Conservation (phyloP, 2,329 filamentous ascomycete genomes). For the Talaromyces sp. region DNA sequence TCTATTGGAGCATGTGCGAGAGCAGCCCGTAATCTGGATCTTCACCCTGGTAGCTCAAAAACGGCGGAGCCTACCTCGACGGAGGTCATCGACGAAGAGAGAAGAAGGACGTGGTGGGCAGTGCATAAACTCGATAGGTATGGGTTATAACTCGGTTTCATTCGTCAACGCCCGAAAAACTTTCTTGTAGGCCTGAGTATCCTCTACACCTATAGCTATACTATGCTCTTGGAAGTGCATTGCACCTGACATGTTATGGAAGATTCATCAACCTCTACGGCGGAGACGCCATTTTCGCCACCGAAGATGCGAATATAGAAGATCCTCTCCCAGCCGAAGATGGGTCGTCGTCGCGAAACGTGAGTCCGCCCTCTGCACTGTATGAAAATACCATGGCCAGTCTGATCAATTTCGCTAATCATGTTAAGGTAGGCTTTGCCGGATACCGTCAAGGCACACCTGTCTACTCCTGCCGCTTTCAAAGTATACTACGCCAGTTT, state of each 20-base stretch:
- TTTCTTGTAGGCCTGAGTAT: not conserved
- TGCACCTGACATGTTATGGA: not conserved
- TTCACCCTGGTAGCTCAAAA: not conserved
- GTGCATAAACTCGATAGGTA: not conserved
- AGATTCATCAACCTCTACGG: not conserved
- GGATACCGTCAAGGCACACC: not conserved
- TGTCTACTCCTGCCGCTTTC: not conserved
- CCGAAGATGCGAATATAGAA: not conserved
- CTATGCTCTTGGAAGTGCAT: not conserved
- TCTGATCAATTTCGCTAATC: not conserved
- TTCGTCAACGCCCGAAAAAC: not conserved
- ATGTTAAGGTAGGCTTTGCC: not conserved
- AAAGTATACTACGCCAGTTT: not conserved
- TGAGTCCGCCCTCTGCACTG: not conserved
- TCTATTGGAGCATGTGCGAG: not conserved
- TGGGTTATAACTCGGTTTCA: not conserved
- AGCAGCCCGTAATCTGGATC: not conserved
- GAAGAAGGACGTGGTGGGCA: not conserved
- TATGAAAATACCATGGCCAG: not conserved
- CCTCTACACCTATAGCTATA: not conserved
- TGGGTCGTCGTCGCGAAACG: not conserved
- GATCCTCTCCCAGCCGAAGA: not conserved
- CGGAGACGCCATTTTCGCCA: not conserved
- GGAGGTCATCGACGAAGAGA: not conserved
- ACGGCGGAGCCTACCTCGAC: not conserved